Conservation (phyloP, 192 early-diverging fungal species). For the Coemansia sp. region DNA sequence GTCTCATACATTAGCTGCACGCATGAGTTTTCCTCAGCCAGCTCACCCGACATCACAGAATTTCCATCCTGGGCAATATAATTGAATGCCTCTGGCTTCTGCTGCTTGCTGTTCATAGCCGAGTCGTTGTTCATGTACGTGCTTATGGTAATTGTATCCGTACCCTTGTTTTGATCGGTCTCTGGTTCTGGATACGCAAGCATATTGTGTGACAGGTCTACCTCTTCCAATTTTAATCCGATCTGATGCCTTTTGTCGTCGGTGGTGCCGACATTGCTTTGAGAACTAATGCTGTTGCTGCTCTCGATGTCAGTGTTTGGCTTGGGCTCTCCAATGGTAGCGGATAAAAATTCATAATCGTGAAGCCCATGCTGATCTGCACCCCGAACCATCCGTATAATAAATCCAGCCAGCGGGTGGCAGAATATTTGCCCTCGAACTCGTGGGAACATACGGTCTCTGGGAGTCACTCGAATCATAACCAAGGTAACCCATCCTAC, state of each 20-base stretch:
- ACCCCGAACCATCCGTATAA: slow-evolving; percentile 53
- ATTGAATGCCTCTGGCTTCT: slow-evolving; percentile 37
- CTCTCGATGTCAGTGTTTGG: slow-evolving; percentile 2
- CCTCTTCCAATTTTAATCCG: background rate
- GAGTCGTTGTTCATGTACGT: slow-evolving; percentile 14
- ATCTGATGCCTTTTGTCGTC: background rate
- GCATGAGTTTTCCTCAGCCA: slow-evolving; percentile 20
- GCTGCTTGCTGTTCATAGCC: slow-evolving; percentile 12
- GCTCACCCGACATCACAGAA: slow-evolving; percentile 15
- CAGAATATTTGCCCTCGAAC: slow-evolving; percentile 62
- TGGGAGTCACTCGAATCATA: slow-evolving; percentile 60
- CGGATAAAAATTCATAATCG: slow-evolving; percentile 41
- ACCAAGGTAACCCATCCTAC: slow-evolving; percentile 59
- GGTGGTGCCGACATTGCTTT: background rate
- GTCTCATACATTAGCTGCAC: slow-evolving; percentile 51
- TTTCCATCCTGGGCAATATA: slow-evolving; percentile 25
- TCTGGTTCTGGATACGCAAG: slow-evolving; percentile 3
- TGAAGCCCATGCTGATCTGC: slow-evolving; percentile 39
- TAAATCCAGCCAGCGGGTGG: slow-evolving; percentile 54
- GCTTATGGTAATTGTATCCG: slow-evolving; percentile 9
- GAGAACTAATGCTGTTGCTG: slow-evolving; percentile 1
- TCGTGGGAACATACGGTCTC: slow-evolving; percentile 66
- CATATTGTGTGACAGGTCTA: background rate
- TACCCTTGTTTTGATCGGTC: background rate
- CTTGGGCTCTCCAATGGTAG: background rate